These are phyloP conservation scores for Aspergillus neotritici DNA, from an alignment of 2,329 filamentous ascomycete genomes.

Conservation along the genomic window DNA sequence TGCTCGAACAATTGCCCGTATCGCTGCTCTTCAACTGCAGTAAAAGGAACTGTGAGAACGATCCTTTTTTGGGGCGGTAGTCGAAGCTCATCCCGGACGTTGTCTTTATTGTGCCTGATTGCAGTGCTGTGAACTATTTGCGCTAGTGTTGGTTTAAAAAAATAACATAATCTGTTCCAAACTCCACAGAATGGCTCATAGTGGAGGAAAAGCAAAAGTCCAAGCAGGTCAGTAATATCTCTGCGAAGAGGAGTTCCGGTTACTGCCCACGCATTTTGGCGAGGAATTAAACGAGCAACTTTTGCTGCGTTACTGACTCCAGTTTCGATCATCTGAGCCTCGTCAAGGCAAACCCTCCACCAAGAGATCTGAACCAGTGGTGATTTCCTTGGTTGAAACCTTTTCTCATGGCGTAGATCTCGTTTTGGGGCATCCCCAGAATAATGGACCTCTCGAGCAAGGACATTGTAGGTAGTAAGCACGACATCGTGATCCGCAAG, in stretches of 20 bases:
- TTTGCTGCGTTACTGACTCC: constrained; percentile 77
- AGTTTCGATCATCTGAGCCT: constrained; percentile 85
- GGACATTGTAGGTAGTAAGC: constrained; percentile 60
- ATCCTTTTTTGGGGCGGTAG: constrained; percentile 79
- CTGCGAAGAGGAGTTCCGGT: constrained; percentile 86
- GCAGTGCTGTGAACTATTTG: constrained; percentile 66
- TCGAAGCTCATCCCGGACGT: constrained; percentile 69
- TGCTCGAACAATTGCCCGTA: constrained; percentile 70
- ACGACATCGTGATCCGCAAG: constrained; percentile 52
- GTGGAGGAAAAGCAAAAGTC: constrained; percentile 72
- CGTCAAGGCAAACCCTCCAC: constrained; percentile 73
- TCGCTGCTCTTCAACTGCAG: constrained; percentile 82
- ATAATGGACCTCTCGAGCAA: constrained; percentile 77
- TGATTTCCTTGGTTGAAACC: constrained; percentile 62
- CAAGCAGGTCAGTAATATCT: constrained; percentile 70
- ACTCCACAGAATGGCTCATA: constrained; percentile 70
- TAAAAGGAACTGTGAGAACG: constrained; percentile 85
- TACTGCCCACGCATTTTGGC: constrained; percentile 84
- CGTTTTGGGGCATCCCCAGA: constrained; percentile 65
- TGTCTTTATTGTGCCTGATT: constrained; percentile 78
- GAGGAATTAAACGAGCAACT: constrained; percentile 72
- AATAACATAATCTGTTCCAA: constrained; percentile 62
- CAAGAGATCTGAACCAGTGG: constrained; percentile 76
- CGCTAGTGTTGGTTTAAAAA: constrained; percentile 60
- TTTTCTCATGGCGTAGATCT: constrained; percentile 58